Evolutionary conservation across 805 yeast genomes (phyloP).

Genomic region (Yarrowia bubula): DNA sequence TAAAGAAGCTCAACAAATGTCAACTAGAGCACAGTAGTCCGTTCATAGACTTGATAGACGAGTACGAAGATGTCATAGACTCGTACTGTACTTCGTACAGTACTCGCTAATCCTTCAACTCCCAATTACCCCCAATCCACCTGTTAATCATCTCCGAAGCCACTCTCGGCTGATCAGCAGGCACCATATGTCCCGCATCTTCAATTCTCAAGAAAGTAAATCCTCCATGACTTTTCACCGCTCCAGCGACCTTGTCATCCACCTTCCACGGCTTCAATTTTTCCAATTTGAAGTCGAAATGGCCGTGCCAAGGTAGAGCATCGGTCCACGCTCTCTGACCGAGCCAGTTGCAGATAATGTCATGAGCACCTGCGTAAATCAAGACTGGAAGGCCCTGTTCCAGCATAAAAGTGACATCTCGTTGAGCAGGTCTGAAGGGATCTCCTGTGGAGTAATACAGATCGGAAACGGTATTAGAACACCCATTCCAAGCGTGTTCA

Average conservation of each 20-base stretch:
- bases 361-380: slow-evolving; percentile 91
- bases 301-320: slow-evolving; percentile 62
- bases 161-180: slow-evolving; percentile 77
- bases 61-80: no score
- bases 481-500: slow-evolving; percentile 16
- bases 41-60: no score
- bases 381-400: slow-evolving; percentile 67
- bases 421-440: slow-evolving; percentile 62
- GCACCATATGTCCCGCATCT: slow-evolving; percentile 92
- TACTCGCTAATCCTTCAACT: background rate
- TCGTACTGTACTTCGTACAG: background rate
- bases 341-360: slow-evolving; percentile 88
- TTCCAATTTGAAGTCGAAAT: slow-evolving; percentile 47
- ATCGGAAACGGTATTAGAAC: background rate
- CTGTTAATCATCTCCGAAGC: slow-evolving; percentile 68
- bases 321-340: slow-evolving; percentile 86
- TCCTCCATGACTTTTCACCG: slow-evolving; percentile 62
- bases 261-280: slow-evolving; percentile 44
- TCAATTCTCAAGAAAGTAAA: slow-evolving; percentile 75
- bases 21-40: no score
- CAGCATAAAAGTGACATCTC: slow-evolving; percentile 55
- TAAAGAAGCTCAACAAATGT: no score
- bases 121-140: slow-evolving; percentile 52
- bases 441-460: slow-evolving; percentile 50
- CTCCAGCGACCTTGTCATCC: slow-evolving; percentile 54